phyloP scores from a whole-genome alignment of 345 rosid genomes.

The Salix udensis region DNA sequence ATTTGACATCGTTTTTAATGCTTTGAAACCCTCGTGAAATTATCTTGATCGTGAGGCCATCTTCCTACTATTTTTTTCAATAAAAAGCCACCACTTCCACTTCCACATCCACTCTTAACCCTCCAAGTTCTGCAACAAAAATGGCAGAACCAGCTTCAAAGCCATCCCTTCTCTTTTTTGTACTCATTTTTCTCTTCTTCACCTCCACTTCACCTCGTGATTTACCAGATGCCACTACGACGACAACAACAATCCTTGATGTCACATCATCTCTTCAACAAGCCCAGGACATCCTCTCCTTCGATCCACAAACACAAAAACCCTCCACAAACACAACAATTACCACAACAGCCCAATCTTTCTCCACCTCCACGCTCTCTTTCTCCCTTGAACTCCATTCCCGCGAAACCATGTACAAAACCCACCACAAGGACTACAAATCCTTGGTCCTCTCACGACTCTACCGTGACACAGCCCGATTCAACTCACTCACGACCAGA shows the following conservation, averaged over 20 bases:
- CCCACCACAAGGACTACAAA: constrained; percentile 53
- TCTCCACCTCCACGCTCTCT: constrained; percentile 27
- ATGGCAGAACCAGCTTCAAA: not conserved
- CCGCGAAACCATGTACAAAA: constrained; percentile 48
- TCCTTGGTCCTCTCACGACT: constrained; percentile 56
- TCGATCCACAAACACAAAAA: constrained; percentile 30
- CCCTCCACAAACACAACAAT: not conserved
- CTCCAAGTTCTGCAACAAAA: constrained; percentile 13
- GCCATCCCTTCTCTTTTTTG: constrained; percentile 9
- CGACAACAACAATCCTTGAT: constrained; percentile 29
- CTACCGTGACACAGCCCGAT: constrained; percentile 74
- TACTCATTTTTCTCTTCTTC: constrained; percentile 14
- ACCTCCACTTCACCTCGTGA: constrained; percentile 34
- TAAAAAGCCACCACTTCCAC: not conserved
- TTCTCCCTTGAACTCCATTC: constrained; percentile 53
- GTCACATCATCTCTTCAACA: constrained; percentile 50
- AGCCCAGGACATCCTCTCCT: constrained; percentile 39
- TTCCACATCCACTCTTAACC: not conserved
- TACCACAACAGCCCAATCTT: not conserved
- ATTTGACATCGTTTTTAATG: too few relatives aligned
- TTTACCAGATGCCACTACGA: constrained; percentile 8
- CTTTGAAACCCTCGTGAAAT: too few relatives aligned
- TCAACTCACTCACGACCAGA: constrained; percentile 37
- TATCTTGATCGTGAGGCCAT: too few relatives aligned
- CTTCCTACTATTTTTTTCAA: too few relatives aligned